Conservation (phyloP, 2,329 filamentous ascomycete species). For the Fusarium floridanum region DNA sequence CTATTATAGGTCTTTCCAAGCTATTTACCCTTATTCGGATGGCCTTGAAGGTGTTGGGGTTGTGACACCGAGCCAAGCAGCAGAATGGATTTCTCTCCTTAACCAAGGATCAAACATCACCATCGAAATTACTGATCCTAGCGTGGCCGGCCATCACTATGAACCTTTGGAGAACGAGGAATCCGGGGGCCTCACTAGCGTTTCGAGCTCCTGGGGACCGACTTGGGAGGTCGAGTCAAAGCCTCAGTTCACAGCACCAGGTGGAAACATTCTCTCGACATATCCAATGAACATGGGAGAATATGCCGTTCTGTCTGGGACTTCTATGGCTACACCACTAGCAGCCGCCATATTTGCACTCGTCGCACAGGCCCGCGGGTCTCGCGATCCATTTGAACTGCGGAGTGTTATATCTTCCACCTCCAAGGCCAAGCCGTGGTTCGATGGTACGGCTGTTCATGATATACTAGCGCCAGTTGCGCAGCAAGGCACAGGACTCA, state of each 20-base stretch:
- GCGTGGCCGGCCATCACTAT: background rate
- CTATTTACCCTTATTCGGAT: background rate
- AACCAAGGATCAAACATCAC: background rate
- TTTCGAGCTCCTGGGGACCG: constrained; percentile 1
- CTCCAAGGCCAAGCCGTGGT: background rate
- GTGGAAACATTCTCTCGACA: background rate
- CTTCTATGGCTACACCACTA: constrained; percentile 2
- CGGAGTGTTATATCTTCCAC: background rate
- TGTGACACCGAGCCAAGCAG: background rate
- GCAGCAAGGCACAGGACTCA: background rate
- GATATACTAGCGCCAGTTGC: background rate
- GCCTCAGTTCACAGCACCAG: constrained; percentile 4
- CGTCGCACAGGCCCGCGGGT: background rate
- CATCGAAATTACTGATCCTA: background rate
- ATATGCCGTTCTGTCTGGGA: background rate
- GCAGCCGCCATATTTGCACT: background rate
- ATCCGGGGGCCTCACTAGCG: background rate
- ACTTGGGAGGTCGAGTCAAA: constrained; percentile 4
- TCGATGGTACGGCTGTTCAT: background rate
- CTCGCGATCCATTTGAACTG: background rate
- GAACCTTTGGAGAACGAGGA: background rate
- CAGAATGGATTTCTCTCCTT: background rate
- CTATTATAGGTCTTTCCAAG: background rate
- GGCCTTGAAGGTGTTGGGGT: background rate
- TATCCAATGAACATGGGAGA: constrained; percentile 1